Percentiles rank a stretch among this genome's conserved stretches.
Evolutionary conservation across 140 eudicot genomes (phyloP).

Genomic region (Ambrosia hybrid): DNA sequence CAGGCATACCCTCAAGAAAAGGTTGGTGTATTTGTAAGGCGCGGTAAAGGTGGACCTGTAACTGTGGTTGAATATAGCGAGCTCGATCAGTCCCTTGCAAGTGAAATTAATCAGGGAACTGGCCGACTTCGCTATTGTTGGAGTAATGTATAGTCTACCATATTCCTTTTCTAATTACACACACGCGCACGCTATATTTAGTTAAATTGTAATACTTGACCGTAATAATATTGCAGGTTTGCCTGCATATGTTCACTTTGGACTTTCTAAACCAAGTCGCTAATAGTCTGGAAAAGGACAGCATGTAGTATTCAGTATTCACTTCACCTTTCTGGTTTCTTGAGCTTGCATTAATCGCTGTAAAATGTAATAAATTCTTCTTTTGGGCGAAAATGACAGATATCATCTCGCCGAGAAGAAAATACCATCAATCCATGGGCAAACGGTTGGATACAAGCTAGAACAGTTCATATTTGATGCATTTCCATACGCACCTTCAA

Average conservation of each 20-base stretch:
- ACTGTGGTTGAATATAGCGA: conserved; percentile 97
- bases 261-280: conserved; percentile 99
- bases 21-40: conserved; percentile 94
- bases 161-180: neutral
- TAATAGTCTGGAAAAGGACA: conserved; percentile 88
- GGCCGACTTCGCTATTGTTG: conserved; percentile 97
- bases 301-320: conserved; percentile 70
- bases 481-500: conserved; percentile 94
- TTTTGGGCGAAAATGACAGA: conserved; percentile 39
- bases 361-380: neutral
- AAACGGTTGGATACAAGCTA: conserved; percentile 72
- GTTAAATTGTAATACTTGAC: neutral
- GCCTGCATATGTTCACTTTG: conserved; percentile 95
- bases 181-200: neutral
- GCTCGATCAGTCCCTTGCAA: conserved; percentile 82
- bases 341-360: neutral
- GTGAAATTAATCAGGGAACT: conserved; percentile 86
- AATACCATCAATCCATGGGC: conserved; percentile 86
- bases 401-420: conserved; percentile 97
- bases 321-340: neutral
- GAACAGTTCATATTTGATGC: conserved; percentile 97
- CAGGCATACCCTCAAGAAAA: conserved; percentile 99
- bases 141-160: conserved; percentile 75
- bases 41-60: conserved; percentile 98
- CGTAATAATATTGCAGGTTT: conserved; percentile 54